Evolutionary conservation across 495 filamentous ascomycete genomes (phyloP).

Genomic region (Venustampulla echinocandica): DNA sequence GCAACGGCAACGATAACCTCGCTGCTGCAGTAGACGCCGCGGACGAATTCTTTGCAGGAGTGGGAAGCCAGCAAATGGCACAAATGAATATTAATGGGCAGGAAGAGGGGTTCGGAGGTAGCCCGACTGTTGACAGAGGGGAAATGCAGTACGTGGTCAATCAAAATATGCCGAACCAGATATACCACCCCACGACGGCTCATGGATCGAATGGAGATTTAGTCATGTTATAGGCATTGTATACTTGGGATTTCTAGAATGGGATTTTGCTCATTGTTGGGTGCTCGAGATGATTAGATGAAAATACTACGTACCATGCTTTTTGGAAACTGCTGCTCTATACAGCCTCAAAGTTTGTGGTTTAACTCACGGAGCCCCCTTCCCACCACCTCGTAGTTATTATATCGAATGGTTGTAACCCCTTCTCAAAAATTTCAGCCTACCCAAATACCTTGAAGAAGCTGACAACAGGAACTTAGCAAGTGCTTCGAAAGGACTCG

Average conservation of each 20-base stretch:
- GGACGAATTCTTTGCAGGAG: slow-evolving; percentile 74
- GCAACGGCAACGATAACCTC: slow-evolving; percentile 36
- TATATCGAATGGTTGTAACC: no score
- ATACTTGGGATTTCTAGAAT: not conserved
- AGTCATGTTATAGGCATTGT: slow-evolving; percentile 36
- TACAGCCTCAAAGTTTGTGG: no score
- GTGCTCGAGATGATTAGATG: no score
- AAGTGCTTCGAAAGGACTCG: no score
- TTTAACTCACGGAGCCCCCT: no score
- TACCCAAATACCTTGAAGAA: no score
- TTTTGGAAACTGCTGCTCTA: no score
- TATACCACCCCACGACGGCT: slow-evolving; percentile 44
- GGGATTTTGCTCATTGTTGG: no score
- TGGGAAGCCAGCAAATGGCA: slow-evolving; percentile 63
- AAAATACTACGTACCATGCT: no score
- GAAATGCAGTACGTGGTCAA: slow-evolving; percentile 52
- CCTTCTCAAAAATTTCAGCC: no score
- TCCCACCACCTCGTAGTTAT: no score
- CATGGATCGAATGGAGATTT: slow-evolving; percentile 48
- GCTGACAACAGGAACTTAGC: no score
- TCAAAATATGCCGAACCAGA: slow-evolving; percentile 53
- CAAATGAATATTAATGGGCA: slow-evolving; percentile 49
- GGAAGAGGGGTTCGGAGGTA: slow-evolving; percentile 36
- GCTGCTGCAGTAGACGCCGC: slow-evolving; percentile 69
- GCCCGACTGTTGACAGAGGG: slow-evolving; percentile 26